phyloP scores from a whole-genome alignment of 2,329 filamentous ascomycete species.

The Orbilia quercus region DNA sequence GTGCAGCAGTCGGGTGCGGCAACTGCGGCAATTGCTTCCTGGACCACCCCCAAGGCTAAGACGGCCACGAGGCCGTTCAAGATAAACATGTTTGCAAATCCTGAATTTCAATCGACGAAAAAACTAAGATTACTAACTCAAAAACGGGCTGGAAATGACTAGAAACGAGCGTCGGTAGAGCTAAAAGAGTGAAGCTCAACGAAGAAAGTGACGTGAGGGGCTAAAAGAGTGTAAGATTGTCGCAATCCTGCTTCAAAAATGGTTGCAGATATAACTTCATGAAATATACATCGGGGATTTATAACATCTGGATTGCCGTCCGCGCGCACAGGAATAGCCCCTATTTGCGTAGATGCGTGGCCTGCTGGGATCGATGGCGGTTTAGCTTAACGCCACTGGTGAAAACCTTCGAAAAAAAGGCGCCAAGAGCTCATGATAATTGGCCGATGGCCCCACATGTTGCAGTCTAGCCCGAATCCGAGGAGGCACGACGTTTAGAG shows the following conservation, averaged over 20 bases:
- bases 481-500: background rate
- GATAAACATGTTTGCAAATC: slow-evolving; percentile 24
- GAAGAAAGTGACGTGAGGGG: slow-evolving; percentile 40
- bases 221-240: slow-evolving; percentile 6
- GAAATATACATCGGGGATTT: background rate
- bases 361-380: background rate
- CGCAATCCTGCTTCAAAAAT: background rate
- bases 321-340: background rate
- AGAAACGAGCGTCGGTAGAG: slow-evolving; percentile 15
- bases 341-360: background rate
- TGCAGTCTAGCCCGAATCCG: background rate
- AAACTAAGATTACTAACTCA: background rate
- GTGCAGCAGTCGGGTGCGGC: slow-evolving; percentile 18
- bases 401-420: slow-evolving; percentile 2
- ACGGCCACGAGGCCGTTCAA: slow-evolving; percentile 43
- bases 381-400: background rate
- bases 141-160: background rate
- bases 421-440: slow-evolving; percentile 7
- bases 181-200: background rate
- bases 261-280: background rate
- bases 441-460: background rate
- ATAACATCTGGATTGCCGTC: too few relatives aligned
- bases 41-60: slow-evolving; percentile 36
- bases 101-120: background rate
- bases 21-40: slow-evolving; percentile 19